Evolutionary conservation across 129 eudicot genomes (phyloP).

Genomic region (Centrapalus pauciflorus): DNA sequence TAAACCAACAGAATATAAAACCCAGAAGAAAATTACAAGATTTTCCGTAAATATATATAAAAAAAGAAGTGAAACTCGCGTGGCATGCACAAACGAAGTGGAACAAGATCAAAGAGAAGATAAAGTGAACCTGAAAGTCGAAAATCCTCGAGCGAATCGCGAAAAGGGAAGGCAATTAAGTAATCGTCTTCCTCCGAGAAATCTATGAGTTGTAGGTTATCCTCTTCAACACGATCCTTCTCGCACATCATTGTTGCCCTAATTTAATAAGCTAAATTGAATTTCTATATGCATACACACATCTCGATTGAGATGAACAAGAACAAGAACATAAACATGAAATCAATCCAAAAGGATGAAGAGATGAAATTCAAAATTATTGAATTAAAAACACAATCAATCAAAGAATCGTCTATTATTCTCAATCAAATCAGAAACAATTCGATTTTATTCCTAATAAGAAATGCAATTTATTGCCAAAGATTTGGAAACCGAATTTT

Average conservation of each 20-base stretch:
- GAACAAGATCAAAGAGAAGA: background rate
- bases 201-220: slow-evolving; percentile 46
- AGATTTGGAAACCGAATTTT: slow-evolving; percentile 4
- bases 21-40: too few relatives aligned
- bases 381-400: background rate
- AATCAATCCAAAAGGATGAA: background rate
- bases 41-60: too few relatives aligned
- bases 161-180: slow-evolving; percentile 45
- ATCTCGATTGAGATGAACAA: slow-evolving; percentile 1
- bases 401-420: slow-evolving; percentile 9
- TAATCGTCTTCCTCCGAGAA: slow-evolving; percentile 52
- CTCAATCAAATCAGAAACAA: slow-evolving; percentile 1
- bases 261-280: background rate
- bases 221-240: slow-evolving; percentile 26
- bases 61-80: background rate
- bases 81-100: background rate
- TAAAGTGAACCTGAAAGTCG: slow-evolving; percentile 48
- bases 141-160: slow-evolving; percentile 46
- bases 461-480: slow-evolving; percentile 2
- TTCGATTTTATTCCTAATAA: slow-evolving; percentile 13
- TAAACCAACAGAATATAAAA: background rate
- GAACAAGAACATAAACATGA: background rate
- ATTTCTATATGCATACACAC: background rate
- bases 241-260: slow-evolving; percentile 4
- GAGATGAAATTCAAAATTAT: background rate